Evolutionary conservation across 139 green algal genomes (phyloP).

Genomic region (Chlorella sp.): DNA sequence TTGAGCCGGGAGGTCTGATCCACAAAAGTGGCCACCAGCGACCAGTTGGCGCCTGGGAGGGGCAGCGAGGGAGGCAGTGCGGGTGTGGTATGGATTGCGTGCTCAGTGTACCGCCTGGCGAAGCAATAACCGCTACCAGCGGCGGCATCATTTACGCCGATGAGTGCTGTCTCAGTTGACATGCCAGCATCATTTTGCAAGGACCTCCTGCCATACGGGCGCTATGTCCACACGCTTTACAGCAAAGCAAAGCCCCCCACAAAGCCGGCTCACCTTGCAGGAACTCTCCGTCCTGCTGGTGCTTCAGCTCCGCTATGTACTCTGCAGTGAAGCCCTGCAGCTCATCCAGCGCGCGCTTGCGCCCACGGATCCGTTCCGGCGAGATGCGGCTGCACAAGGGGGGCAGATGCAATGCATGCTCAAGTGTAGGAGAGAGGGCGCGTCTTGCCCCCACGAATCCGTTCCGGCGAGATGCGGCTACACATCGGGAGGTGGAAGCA

Average conservation of each 20-base stretch:
- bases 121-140: background rate
- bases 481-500: background rate
- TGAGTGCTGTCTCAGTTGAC: too few species aligned
- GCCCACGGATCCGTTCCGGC: background rate
- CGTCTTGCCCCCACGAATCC: background rate
- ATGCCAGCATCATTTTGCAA: too few species aligned
- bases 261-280: conserved; percentile 46
- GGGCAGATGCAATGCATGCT: too few species aligned
- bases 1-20: background rate
- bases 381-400: conserved; percentile 3
- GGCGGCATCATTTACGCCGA: too few species aligned
- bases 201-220: too few species aligned
- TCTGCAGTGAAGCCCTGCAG: conserved; percentile 55
- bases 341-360: conserved; percentile 2
- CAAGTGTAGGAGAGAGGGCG: too few species aligned
- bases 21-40: conserved; percentile 56
- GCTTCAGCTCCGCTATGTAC: conserved; percentile 52
- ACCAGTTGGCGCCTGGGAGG: conserved; percentile 72
- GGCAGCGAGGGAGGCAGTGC: background rate
- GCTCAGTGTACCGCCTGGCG: background rate
- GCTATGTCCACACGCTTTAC: too few species aligned
- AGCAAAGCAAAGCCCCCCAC: background rate
- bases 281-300: conserved; percentile 65
- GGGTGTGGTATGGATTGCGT: background rate
- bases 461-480: conserved; percentile 6